Base-by-base conservation (phyloP, 2,329 filamentous ascomycete genomes). In the Claviceps sorghi region DNA sequence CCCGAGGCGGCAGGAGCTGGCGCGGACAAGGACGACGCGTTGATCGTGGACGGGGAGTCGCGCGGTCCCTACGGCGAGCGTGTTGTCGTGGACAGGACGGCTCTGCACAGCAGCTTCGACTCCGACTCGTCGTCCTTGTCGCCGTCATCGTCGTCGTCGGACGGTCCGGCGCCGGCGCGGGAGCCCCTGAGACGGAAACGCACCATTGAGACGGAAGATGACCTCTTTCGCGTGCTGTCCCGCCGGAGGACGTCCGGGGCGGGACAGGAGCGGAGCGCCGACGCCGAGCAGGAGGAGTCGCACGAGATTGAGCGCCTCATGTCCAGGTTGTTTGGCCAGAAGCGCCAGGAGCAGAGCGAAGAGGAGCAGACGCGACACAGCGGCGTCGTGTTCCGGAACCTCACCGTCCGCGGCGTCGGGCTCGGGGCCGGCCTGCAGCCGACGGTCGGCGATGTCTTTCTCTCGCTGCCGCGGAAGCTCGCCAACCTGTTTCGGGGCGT, bases 321-420 rank as follows among this genome's bases (percentile, higher is more conserved):
- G 71, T 85, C 82, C 0, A 78, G 78, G 3, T 84, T 88, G 75
- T 88, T 87, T 59, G 84, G 84, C 6, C 69, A 72, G 36, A 76
- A 77, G 21, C 73, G 84, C 6, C 81, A 83, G 57, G 73, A 76
- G 45, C 70, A 78, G n/a, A 84, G 80, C 1, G 78, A 86, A 55
- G 82, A 84, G 55, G 83, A 85, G 58, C 79, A 84, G 61, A 84
- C 81, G 0, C 71, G 83, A 22, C 83, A 87, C 61, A 72, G 78
- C 29, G 84, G 84, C 36, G 79, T 88, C 13, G 68, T 86, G 5
- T 88, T 85, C 70, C 82, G 82, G 48, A 72, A 83, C 51, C 67
- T 88, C 30, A 86, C 80, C 0, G 84, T 88, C 19, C 83, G 80
- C 52, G 84, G 84, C 0, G 75, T 80, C 52, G 84, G 84, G 0